Percentiles rank a stretch among this genome's conserved stretches.
These are phyloP conservation scores for Venturia nashicola DNA, from an alignment of 2,329 filamentous ascomycete genomes.

Conservation along the genomic window DNA sequence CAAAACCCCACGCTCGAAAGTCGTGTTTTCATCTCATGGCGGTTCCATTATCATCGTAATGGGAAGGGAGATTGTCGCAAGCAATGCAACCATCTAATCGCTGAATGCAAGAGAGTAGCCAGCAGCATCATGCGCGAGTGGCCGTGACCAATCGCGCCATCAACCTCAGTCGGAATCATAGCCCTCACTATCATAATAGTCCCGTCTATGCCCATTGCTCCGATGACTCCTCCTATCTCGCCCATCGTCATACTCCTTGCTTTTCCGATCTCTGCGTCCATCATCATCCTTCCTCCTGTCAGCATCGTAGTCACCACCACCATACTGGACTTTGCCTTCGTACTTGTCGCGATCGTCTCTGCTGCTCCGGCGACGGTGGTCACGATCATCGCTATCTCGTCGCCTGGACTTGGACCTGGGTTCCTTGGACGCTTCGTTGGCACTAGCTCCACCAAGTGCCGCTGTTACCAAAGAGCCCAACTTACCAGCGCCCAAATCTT, in stretches of 20 bases:
- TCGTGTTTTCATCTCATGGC: not conserved
- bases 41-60: not conserved
- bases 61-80: not conserved
- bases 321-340: slow-evolving; percentile 1
- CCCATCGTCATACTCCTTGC: not conserved
- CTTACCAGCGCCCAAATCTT: slow-evolving; percentile 2
- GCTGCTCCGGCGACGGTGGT: not conserved
- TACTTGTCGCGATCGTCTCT: not conserved
- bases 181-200: slow-evolving; percentile 4
- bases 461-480: slow-evolving; percentile 1
- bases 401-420: not conserved
- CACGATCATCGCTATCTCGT: not conserved
- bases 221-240: not conserved
- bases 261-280: not conserved
- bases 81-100: not conserved
- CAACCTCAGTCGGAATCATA: slow-evolving; percentile 4
- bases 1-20: not conserved
- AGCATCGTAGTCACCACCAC: not conserved
- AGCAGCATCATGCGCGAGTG: not conserved
- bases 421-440: not conserved
- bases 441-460: slow-evolving; percentile 1
- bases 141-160: not conserved
- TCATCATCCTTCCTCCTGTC: not conserved
- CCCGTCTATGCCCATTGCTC: not conserved
- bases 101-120: not conserved